These are phyloP conservation scores for Sorghum bicolor DNA, from an alignment of 176 grass and related monocot genomes.

Conservation along the genomic window DNA sequence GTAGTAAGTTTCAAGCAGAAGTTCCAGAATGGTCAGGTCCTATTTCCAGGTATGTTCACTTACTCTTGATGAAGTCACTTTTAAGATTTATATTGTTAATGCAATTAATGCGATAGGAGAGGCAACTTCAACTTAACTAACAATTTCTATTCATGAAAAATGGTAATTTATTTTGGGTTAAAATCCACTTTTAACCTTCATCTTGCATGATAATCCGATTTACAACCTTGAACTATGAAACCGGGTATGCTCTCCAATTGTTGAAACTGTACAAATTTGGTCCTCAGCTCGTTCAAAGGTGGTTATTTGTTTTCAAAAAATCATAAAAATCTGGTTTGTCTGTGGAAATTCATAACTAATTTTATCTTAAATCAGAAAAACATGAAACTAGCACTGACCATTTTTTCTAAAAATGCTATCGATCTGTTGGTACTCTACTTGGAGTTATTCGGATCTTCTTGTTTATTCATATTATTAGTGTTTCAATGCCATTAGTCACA, in stretches of 20 bases:
- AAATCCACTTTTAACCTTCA: background rate
- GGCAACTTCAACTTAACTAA: background rate
- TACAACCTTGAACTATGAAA: background rate
- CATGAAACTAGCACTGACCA: background rate
- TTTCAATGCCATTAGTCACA: no score
- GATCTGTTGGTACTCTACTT: background rate
- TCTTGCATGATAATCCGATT: background rate
- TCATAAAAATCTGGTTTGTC: background rate
- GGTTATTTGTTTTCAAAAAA: background rate
- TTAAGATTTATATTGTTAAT: background rate
- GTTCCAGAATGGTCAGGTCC: conserved; percentile 63
- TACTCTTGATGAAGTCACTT: conserved; percentile 8
- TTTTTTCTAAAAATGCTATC: background rate
- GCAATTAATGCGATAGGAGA: background rate
- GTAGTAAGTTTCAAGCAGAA: conserved; percentile 75
- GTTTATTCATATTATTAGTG: background rate
- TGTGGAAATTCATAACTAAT: background rate
- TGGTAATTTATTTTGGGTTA: background rate
- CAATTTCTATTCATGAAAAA: background rate
- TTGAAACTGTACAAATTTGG: background rate
- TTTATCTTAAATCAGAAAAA: background rate
- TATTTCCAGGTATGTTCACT: conserved; percentile 46
- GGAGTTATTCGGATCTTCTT: background rate
- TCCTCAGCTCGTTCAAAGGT: background rate
- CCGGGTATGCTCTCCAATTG: background rate